Conservation (phyloP, 2,329 filamentous ascomycete species). For the Alternaria metachromatica region DNA sequence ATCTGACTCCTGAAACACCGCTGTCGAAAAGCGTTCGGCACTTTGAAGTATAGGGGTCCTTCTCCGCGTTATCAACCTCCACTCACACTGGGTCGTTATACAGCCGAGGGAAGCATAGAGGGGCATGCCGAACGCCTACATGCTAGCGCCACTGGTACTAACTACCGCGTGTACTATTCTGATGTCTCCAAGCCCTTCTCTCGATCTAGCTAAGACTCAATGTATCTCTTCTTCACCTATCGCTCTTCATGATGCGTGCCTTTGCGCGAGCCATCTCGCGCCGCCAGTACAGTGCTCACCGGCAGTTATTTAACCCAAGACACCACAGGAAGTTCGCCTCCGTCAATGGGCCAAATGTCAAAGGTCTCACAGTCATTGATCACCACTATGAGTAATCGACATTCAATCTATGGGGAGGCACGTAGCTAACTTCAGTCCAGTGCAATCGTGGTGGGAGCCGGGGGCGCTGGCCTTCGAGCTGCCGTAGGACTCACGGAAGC, state of each 20-base stretch:
- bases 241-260: constrained; percentile 27
- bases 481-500: constrained; percentile 69
- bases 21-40: neutral
- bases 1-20: too few species aligned
- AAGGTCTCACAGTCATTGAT: constrained; percentile 38
- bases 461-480: constrained; percentile 68
- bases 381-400: constrained; percentile 44
- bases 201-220: neutral
- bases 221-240: neutral
- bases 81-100: neutral
- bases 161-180: neutral
- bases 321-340: constrained; percentile 25
- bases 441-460: constrained; percentile 59
- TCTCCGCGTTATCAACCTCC: neutral
- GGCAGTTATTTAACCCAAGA: neutral
- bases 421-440: constrained; percentile 20
- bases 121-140: neutral
- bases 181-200: neutral
- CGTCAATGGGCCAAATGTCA: constrained; percentile 20
- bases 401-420: neutral
- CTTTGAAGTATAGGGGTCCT: neutral
- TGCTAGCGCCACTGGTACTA: neutral
- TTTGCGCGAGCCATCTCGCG: constrained; percentile 33
- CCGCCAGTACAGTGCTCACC: constrained; percentile 19
- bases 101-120: neutral